Conservation (phyloP, 345 rosid species). For the Murraya paniculata region DNA sequence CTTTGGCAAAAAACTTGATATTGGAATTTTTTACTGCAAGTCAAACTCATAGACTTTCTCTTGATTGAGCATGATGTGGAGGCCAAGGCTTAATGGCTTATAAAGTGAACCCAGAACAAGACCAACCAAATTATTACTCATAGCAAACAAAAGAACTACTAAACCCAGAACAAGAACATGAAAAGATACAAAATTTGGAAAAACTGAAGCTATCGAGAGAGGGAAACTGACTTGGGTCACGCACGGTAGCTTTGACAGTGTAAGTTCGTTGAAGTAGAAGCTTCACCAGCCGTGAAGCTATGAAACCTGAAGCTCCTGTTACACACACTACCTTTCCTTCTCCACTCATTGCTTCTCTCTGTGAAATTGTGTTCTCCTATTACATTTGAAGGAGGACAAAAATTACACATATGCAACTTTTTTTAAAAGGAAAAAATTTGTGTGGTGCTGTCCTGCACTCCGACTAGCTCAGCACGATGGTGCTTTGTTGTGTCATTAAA, state of each 20-base stretch:
- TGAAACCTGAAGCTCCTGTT: slow-evolving; percentile 51
- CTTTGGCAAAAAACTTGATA: background rate
- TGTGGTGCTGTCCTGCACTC: no score
- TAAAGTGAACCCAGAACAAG: background rate
- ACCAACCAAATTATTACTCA: background rate
- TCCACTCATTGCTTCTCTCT: slow-evolving; percentile 15
- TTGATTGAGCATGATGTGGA: background rate
- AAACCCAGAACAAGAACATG: background rate
- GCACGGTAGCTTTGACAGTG: slow-evolving; percentile 45
- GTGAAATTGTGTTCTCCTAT: background rate
- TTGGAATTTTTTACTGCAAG: background rate
- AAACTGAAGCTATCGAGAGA: background rate
- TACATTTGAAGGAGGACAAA: no score
- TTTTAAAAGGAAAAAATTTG: no score
- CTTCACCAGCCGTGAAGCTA: slow-evolving; percentile 56
- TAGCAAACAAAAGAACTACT: background rate
- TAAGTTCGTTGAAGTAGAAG: slow-evolving; percentile 44
- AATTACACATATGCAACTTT: no score
- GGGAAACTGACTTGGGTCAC: slow-evolving; percentile 38
- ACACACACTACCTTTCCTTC: slow-evolving; percentile 42
- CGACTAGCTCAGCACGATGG: no score
- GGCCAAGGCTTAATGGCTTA: background rate
- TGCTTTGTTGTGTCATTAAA: no score
- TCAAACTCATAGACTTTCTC: background rate
- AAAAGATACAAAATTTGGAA: background rate